phyloP scores from a whole-genome alignment of 208 protist genomes.

The Zelonia costaricensis region DNA sequence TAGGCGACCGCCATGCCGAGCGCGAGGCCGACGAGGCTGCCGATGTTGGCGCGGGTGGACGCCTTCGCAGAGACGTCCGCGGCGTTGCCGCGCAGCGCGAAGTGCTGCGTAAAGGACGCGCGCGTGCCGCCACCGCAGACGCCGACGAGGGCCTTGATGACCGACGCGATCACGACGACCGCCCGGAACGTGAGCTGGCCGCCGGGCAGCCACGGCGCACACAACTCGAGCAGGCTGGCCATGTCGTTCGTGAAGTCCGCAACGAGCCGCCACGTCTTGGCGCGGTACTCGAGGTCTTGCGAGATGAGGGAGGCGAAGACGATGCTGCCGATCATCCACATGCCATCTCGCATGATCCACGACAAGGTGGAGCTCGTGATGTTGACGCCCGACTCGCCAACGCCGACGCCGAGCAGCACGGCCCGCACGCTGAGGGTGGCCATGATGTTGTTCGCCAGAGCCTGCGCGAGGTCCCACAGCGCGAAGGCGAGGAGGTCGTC shows the following conservation, averaged over 20 bases:
- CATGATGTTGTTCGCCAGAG: conserved; percentile 40
- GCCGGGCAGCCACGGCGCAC: conserved; percentile 25
- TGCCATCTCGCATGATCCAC: conserved; percentile 63
- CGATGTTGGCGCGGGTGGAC: conserved; percentile 49
- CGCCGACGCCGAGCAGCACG: conserved; percentile 51
- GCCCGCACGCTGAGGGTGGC: conserved; percentile 49
- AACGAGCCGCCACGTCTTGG: conserved; percentile 63
- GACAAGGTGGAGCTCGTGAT: conserved; percentile 44
- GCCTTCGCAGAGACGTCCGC: conserved; percentile 60
- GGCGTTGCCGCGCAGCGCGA: conserved; percentile 51
- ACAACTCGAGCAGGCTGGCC: conserved; percentile 45
- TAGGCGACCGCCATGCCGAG: conserved; percentile 35
- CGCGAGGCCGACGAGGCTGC: conserved; percentile 38
- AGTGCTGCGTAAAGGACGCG: conserved; percentile 57
- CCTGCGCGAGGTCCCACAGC: conserved; percentile 33
- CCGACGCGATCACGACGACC: conserved; percentile 30
- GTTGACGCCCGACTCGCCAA: conserved; percentile 42
- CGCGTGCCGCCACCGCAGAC: conserved; percentile 47
- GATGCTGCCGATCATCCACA: conserved; percentile 47
- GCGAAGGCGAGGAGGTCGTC: conserved; percentile 43
- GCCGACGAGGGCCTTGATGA: conserved; percentile 37
- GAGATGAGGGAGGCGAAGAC: conserved; percentile 42
- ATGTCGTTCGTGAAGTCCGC: conserved; percentile 61
- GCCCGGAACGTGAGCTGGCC: conserved; percentile 30
- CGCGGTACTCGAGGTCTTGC: conserved; percentile 41